Evolutionary conservation across 345 rosid species (phyloP), one percentile per base, ranked within the genome.

Genomic region (Lepidium sativum): DNA sequence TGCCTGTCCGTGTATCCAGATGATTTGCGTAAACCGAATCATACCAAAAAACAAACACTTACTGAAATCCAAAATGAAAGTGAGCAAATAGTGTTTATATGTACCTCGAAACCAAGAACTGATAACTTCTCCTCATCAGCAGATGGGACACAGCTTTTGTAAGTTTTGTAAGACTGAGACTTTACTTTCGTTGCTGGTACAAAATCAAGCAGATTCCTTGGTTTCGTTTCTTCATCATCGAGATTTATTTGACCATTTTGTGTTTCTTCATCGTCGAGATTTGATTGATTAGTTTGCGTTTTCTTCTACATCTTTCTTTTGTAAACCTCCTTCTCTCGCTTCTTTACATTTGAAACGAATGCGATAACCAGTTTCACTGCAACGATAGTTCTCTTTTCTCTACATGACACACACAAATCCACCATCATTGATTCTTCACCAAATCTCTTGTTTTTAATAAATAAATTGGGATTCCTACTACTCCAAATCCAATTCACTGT

Each of bases 351-450:
- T 86, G 25, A 92, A 74, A 47, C 95, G 92, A 76, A 92, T 87
- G 1, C 95, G 95, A 75, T 92, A 89, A 16, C 97, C 92, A 0
- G 97, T 92, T 84, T 89, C 98, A 71, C 98, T 89, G 63, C 98
- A 92, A 12, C 90, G 90, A 75, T 82, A 89, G 60, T 83, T 84
- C 16, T 73, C 79, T 67, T 82, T 83, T 60, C 76, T 84, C 95
- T 89, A 73, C 75, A 65, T 17, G 21, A 23, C 13, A 3, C 4
- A 49, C 40, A 53, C 0, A 5, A 43, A 16, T 42, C 47, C 10
- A 14, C 20, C 18, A 42, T 15, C 48, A 42, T 25, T 25, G 6
- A 6, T 20, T 38, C 62, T 20, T 57, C 27, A 34, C 32, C 0
- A 18, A 42, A 43, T 32, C 41, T 60, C 16, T 7, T 13, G 10